Base-by-base conservation (phyloP, 1,284 basidiomycete genomes). In the Leccinum glutinopallens region DNA sequence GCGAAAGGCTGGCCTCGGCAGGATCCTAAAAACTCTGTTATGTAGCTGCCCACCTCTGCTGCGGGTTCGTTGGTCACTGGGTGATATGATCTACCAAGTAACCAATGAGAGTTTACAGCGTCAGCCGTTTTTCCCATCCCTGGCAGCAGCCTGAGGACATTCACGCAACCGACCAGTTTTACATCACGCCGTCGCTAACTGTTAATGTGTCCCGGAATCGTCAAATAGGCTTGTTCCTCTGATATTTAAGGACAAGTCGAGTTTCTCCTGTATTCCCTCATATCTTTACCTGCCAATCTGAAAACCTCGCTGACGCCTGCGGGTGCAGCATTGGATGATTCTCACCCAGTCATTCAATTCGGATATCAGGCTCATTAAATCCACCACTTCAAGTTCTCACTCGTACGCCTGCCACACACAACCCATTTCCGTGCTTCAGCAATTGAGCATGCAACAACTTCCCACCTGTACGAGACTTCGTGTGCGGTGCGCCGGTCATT, bases 381-480 rank as follows among this genome's bases (percentile, higher is more conserved):
- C 72, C 72, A 74, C 51, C 51, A 54, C 51, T 54, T 29, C 70
- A 57, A 35, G 61, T 61, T 72, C 68, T 61, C 68, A 62, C 61
- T 70, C 67, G 53, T 60, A 64, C 73, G 12, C 41, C 67, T 58
- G 66, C 68, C 66, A 75, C 63, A 25, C 65, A 3, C 70, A 61
- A 59, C 69, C 53, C 63, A 61, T 53, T 46, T 46, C 66, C 58
- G 60, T 49, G 59, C 25, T 33, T 54, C 51, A 54, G 25, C 51
- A 54, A 8, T 54, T 29, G 15, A 54, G 51, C 51, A 54, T 54
- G 51, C 51, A 54, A 5, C 51, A 54, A 29, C 51, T 41, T 41
- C 82, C 82, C 1, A 84, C 83, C n/a, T 80, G 78, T 72, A 80
- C 76, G 51, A 74, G 64, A 60, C 72, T 78, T 35, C 77, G 76